These are phyloP conservation scores for Centella asiatica DNA, from an alignment of 129 eudicot species.

Conservation along the genomic window DNA sequence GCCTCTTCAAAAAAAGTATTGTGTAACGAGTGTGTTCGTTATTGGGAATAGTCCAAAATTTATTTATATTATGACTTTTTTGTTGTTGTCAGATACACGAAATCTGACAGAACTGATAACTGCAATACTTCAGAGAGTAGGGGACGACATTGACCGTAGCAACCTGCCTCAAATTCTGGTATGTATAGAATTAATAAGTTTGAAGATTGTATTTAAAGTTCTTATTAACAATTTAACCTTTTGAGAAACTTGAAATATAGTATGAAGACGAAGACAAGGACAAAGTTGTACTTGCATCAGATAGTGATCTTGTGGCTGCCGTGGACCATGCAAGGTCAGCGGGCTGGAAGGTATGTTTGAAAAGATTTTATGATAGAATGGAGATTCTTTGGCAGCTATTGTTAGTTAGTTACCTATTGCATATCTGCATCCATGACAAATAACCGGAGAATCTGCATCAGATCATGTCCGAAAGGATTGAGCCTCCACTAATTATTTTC, in stretches of 20 bases:
- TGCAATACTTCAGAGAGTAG: slow-evolving; percentile 82
- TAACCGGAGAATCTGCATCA: not conserved
- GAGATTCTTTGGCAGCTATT: not conserved
- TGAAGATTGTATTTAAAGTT: not conserved
- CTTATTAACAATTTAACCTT: slow-evolving; percentile 4
- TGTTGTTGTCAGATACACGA: slow-evolving; percentile 45
- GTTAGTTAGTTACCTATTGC: too few species aligned
- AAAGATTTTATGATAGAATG: not conserved
- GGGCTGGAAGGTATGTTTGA: slow-evolving; percentile 73
- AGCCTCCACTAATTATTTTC: not conserved
- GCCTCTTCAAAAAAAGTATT: too few species aligned
- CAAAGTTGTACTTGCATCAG: slow-evolving; percentile 73
- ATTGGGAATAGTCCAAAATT: not conserved
- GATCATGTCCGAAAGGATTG: too few species aligned
- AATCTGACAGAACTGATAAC: slow-evolving; percentile 79
- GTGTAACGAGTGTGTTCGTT: too few species aligned
- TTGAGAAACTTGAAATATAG: slow-evolving; percentile 28
- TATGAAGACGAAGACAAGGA: slow-evolving; percentile 96
- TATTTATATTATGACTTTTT: not conserved
- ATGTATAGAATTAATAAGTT: slow-evolving; percentile 4
- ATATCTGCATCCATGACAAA: not conserved
- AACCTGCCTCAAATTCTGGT: slow-evolving; percentile 95
- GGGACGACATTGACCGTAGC: slow-evolving; percentile 77
- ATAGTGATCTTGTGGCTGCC: slow-evolving; percentile 88
- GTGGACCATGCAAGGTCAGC: slow-evolving; percentile 79